A percentile compares a stretch with the other conserved stretches of the same genome.
Evolutionary conservation across 805 yeast genomes (phyloP).

Genomic region (Nakazawaea laoshanensis): DNA sequence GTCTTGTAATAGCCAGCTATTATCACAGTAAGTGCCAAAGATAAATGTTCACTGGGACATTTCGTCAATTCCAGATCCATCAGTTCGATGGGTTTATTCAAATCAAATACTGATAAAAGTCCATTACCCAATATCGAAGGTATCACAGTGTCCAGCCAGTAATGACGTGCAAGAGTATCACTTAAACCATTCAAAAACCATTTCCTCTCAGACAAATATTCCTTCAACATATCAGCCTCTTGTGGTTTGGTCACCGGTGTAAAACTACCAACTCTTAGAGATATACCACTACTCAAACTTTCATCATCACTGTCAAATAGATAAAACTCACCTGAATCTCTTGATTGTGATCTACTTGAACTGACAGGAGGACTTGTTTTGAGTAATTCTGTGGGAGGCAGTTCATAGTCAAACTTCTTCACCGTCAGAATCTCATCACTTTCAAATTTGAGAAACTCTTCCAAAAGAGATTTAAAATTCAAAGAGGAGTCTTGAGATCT

Average conservation of each 20-base stretch:
- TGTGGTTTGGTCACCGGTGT: constrained; percentile 3
- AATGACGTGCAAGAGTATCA: constrained; percentile 5
- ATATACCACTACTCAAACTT: too few relatives aligned
- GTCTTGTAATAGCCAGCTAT: too few relatives aligned
- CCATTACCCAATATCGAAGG: too few relatives aligned
- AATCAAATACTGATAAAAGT: too few relatives aligned
- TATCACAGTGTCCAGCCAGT: too few relatives aligned
- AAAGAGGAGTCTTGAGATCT: constrained; percentile 14
- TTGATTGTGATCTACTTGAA: neutral
- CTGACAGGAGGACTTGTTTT: neutral
- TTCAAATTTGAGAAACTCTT: constrained; percentile 5
- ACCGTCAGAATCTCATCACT: neutral
- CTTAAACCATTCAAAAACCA: constrained; percentile 11
- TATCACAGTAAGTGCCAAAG: too few relatives aligned
- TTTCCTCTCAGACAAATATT: constrained; percentile 1
- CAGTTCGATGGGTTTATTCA: too few relatives aligned
- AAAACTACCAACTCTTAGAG: too few relatives aligned
- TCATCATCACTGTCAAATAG: constrained; percentile 8
- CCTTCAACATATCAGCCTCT: neutral
- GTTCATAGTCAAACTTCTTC: constrained; percentile 4
- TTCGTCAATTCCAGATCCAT: too few relatives aligned
- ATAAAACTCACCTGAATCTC: constrained; percentile 1
- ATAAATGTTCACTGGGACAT: too few relatives aligned
- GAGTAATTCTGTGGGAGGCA: constrained; percentile 4
- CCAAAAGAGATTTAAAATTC: constrained; percentile 6